Conservation (phyloP, 306 rosid species). For the Cucurbita maxima region DNA sequence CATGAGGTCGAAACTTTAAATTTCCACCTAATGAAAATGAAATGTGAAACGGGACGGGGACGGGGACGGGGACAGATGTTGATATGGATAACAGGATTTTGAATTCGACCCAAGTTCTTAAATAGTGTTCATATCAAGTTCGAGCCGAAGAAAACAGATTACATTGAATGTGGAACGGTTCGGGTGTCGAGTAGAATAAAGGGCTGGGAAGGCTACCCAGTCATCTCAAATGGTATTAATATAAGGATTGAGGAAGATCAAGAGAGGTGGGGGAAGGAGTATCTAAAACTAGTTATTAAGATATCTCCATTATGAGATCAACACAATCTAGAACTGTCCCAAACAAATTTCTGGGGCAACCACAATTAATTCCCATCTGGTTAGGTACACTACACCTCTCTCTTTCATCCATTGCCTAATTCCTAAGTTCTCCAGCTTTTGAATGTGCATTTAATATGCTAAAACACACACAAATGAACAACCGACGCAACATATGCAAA, state of each 20-base stretch:
- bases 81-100: not conserved
- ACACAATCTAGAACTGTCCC: not conserved
- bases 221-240: not conserved
- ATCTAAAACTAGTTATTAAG: not conserved
- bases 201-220: not conserved
- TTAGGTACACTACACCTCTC: not conserved
- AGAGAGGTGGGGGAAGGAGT: not conserved
- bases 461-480: not conserved
- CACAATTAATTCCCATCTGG: not conserved
- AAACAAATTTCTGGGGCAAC: slow-evolving; percentile 1
- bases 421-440: not conserved
- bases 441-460: slow-evolving; percentile 3
- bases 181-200: not conserved
- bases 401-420: not conserved
- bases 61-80: not conserved
- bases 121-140: not conserved
- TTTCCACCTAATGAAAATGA: not conserved
- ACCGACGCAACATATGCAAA: not conserved
- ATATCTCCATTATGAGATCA: not conserved
- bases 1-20: not conserved
- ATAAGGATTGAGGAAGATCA: not conserved
- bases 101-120: not conserved
- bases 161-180: not conserved
- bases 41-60: not conserved
- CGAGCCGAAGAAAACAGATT: not conserved